A percentile compares a stretch with the other conserved stretches of the same genome.
Conservation (phyloP, 768 basidiomycete genomes). For the Dacryopinax primogenitus region DNA sequence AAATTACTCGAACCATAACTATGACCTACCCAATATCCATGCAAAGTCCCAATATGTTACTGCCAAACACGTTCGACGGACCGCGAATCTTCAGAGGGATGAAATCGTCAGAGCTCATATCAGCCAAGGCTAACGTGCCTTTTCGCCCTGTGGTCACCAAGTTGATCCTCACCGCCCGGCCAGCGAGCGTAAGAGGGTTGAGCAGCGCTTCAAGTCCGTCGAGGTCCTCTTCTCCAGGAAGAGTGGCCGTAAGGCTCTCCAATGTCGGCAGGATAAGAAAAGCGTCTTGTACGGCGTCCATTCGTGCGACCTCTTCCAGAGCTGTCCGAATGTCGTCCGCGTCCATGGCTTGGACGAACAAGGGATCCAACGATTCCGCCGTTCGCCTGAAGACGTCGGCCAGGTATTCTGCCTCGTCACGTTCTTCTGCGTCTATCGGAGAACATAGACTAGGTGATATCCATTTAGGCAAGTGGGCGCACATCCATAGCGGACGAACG, state of each 20-base stretch:
- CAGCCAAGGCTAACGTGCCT: neutral
- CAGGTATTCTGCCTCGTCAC: slow-evolving; percentile 16
- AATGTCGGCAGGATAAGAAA: slow-evolving; percentile 28
- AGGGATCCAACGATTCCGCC: slow-evolving; percentile 19
- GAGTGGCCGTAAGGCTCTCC: slow-evolving; percentile 29
- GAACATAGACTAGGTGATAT: slow-evolving; percentile 19
- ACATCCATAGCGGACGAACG: slow-evolving; percentile 27
- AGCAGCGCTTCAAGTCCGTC: slow-evolving; percentile 25
- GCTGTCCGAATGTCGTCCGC: slow-evolving; percentile 24
- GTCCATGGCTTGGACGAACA: slow-evolving; percentile 24
- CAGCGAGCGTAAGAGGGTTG: slow-evolving; percentile 25
- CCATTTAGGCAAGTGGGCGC: slow-evolving; percentile 27
- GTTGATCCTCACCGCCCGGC: slow-evolving; percentile 18
- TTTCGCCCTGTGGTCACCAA: slow-evolving; percentile 15
- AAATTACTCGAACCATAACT: neutral
- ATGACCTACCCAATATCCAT: neutral
- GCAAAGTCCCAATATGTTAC: neutral
- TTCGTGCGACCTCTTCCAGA: slow-evolving; percentile 26
- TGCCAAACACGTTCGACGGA: neutral
- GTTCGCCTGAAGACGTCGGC: slow-evolving; percentile 22
- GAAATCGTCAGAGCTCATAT: neutral
- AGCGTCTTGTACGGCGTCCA: slow-evolving; percentile 28
- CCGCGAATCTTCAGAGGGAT: neutral
- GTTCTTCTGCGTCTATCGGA: slow-evolving; percentile 17
- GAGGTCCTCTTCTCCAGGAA: slow-evolving; percentile 27